Percentiles rank a stretch among this genome's conserved stretches.
Conservation (phyloP, 2,329 filamentous ascomycete genomes). For the Chrysosporium keratinophilum region DNA sequence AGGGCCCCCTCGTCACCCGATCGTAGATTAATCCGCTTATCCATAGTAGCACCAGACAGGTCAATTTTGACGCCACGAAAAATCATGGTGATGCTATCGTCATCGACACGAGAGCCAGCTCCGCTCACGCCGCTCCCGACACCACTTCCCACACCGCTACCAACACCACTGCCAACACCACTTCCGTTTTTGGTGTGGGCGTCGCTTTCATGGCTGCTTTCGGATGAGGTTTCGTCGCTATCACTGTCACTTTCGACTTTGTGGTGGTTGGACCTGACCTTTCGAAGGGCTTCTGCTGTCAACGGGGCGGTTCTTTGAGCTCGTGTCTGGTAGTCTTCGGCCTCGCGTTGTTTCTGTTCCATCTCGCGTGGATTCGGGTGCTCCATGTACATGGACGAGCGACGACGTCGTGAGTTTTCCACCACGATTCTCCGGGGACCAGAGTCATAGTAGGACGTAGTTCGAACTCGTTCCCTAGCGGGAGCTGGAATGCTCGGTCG, state of each 20-base stretch:
- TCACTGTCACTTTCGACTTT: slow-evolving; percentile 30
- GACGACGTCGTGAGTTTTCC: slow-evolving; percentile 28
- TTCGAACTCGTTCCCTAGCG: slow-evolving; percentile 21
- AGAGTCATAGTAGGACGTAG: slow-evolving; percentile 26
- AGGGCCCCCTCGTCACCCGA: slow-evolving; percentile 30
- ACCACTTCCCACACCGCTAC: slow-evolving; percentile 23
- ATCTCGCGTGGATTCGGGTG: slow-evolving; percentile 18
- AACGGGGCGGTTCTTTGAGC: slow-evolving; percentile 15
- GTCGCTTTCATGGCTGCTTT: slow-evolving; percentile 33
- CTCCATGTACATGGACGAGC: slow-evolving; percentile 25
- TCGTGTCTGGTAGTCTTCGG: slow-evolving; percentile 30
- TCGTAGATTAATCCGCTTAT: slow-evolving; percentile 33
- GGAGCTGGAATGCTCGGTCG: slow-evolving; percentile 23
- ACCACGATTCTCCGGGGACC: slow-evolving; percentile 27
- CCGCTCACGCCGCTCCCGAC: slow-evolving; percentile 21
- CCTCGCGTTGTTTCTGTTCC: slow-evolving; percentile 31
- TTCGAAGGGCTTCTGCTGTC: slow-evolving; percentile 16
- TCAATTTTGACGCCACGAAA: slow-evolving; percentile 34
- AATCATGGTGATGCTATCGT: slow-evolving; percentile 31
- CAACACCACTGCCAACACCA: slow-evolving; percentile 22
- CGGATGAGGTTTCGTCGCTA: slow-evolving; percentile 33
- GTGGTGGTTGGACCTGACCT: slow-evolving; percentile 18
- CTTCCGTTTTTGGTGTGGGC: slow-evolving; percentile 27
- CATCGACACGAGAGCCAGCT: slow-evolving; percentile 26
- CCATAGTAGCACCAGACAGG: slow-evolving; percentile 29